Base-by-base conservation (phyloP, 768 basidiomycete species). In the Termitomyces sp. region DNA sequence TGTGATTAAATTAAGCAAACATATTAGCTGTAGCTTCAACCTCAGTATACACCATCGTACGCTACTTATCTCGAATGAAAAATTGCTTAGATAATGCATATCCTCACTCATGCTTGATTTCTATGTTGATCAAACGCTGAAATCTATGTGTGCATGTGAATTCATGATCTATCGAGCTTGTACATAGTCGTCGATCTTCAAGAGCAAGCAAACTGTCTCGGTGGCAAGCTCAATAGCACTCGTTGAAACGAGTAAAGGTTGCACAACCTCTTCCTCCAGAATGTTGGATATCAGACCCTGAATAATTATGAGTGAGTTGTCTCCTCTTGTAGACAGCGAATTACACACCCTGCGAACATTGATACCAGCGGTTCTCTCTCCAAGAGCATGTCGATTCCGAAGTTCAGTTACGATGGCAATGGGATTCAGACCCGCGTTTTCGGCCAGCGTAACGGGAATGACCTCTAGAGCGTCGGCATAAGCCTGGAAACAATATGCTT, bases 401-500 rank as follows among this genome's bases (percentile, higher is more conserved):
- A 99, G 78, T 68, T 99, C 97, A 27, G 97, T 99, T 54, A 99
- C 95, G 68, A 99, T 98, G 7, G 93, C 88, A 62, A 99, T 98
- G 6, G 97, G 94, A 73, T 98, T 97, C 56, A 99, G 79, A 42
- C 97, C 97, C 23, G 97, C 97, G 68, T 99, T 99, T 75, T 99
- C 97, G 25, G 97, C 97, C 21, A 99, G 79, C 0, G 97, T 99
- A 2, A 89, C 96, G 4, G 97, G 97, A 59, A 99, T 98, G 60
- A 98, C 91, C 71, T 98, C 97, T 48, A 99, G 80, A 1, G 97
- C 94, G 66, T 98, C 96, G 28, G 97, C 95, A 67, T 94, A 99
- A 3, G 94, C 95, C 65, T 97, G 92, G 85, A 98, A 97, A 72
- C 97, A 98, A 72, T 98, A 98, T 9, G 96, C 92, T 71, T 98